A percentile compares a stretch with the other conserved stretches of the same genome.
Conservation (phyloP, 2,329 filamentous ascomycete species). For the Seiridium cupressi region DNA sequence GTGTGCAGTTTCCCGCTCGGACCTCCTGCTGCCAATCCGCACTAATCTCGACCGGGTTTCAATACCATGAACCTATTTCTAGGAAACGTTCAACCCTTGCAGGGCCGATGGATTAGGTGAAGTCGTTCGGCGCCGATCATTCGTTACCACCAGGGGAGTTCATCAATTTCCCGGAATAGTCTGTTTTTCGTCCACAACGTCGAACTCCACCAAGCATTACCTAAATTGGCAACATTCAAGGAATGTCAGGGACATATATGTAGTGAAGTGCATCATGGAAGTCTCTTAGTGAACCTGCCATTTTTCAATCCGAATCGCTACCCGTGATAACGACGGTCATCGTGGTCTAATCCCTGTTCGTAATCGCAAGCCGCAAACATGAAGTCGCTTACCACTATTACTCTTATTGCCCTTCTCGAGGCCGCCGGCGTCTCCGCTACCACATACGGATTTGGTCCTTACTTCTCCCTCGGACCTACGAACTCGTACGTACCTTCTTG, state of each 20-base stretch:
- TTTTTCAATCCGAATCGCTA: too few relatives aligned
- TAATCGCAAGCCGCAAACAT: not conserved
- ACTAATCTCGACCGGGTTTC: not conserved
- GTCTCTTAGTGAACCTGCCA: too few relatives aligned
- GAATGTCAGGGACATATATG: too few relatives aligned
- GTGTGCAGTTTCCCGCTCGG: too few relatives aligned
- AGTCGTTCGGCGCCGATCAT: not conserved
- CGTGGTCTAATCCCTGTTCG: not conserved
- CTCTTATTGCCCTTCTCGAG: not conserved
- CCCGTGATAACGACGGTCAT: too few relatives aligned
- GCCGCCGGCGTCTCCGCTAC: slow-evolving; percentile 1
- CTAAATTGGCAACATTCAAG: too few relatives aligned
- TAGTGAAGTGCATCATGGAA: too few relatives aligned
- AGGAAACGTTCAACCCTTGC: not conserved
- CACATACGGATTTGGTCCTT: slow-evolving; percentile 26
- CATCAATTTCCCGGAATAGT: not conserved
- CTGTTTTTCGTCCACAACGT: too few relatives aligned
- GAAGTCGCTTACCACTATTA: not conserved
- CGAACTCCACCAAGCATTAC: too few relatives aligned
- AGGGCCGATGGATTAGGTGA: not conserved
- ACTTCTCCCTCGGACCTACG: slow-evolving; percentile 28
- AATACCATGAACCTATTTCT: not conserved
- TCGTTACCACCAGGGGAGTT: not conserved
- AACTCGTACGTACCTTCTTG: too few relatives aligned
- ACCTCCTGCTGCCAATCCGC: not conserved